Evolutionary conservation across 2,329 filamentous ascomycete species (phyloP), one percentile per base, ranked within the genome.

Genomic region (Paecilomyces niveus): DNA sequence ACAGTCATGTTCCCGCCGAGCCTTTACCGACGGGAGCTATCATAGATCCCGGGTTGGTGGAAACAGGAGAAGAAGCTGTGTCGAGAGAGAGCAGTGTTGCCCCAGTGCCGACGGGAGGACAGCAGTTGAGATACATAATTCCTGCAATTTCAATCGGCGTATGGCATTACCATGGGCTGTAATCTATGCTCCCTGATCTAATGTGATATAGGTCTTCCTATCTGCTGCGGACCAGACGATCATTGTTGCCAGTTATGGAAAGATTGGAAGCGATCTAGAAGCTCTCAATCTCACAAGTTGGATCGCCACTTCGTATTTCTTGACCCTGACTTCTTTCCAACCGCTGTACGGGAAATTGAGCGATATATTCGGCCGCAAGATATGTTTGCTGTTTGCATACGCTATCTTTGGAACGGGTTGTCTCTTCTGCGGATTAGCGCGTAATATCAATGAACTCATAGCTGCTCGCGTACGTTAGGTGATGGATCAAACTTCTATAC

Each of bases 181-280:
- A 45, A 68, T 24, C 6, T 13, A 18, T 15, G 21, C 15, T 6
- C 24, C 54, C 50, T 18, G 24, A 62, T 31, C 31, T 35, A 57
- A 53, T 21, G 26, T 26, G n/a, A 15, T 55, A 49, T 67, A 89
- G 86, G 77, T 92, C 49, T 90, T 89, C 68, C 79, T 93, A 7
- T 82, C 86, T 21, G 87, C 89, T 3, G 81, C 87, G 55, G 89
- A 93, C 68, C 88, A 92, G 71, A 90, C 90, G 0, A 84, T 92
- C 57, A 86, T 89, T 31, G 84, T 92, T 54, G 85, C 85, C n/a
- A 86, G 83, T n/a, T 92, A 92, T 71, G 88, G 87, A 54, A 85
- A 82, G 62, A 92, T 93, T 65, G 89, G 89, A 10, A 89, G 83
- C 58, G 89, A 92, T 62, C 76, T 93, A 29, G 80, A 89, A 55